Conservation (phyloP, 2,329 filamentous ascomycete genomes). For the Apiospora rasikravindrae region DNA sequence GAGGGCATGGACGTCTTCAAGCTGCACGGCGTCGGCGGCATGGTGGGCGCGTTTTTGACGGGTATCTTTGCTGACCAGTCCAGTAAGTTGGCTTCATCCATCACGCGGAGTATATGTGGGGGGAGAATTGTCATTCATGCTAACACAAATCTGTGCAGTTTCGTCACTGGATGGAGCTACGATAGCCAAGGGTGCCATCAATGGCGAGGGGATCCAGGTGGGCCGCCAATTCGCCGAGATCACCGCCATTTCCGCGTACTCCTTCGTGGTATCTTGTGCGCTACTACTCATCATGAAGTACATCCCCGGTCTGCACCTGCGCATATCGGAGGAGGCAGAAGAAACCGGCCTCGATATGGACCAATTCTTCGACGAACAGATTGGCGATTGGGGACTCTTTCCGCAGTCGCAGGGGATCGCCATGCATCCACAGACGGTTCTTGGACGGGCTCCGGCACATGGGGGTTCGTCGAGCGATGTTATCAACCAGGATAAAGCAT, state of each 20-base stretch:
- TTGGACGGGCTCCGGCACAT: too few relatives aligned
- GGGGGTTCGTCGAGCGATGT: background rate
- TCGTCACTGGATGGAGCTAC: conserved; percentile 56
- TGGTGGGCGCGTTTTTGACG: conserved; percentile 61
- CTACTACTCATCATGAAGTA: conserved; percentile 61
- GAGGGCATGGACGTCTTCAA: conserved; percentile 66
- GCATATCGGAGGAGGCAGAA: conserved; percentile 61
- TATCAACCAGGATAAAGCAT: background rate
- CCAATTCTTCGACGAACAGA: conserved; percentile 35
- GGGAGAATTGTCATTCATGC: too few relatives aligned
- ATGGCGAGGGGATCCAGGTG: conserved; percentile 59
- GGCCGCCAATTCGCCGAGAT: conserved; percentile 63
- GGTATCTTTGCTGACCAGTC: conserved; percentile 58
- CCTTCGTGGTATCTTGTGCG: conserved; percentile 56
- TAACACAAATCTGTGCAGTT: conserved; percentile 38
- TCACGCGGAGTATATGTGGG: background rate
- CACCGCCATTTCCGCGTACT: conserved; percentile 59
- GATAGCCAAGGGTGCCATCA: conserved; percentile 55
- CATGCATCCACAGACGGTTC: too few relatives aligned
- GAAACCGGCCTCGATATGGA: conserved; percentile 53
- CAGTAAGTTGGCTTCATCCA: conserved; percentile 24
- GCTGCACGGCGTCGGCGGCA: conserved; percentile 64
- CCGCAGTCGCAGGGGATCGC: conserved; percentile 21
- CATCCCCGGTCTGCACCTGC: conserved; percentile 61
- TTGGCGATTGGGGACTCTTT: conserved; percentile 40